Base-by-base conservation (phyloP, 805 yeast species). In the Wickerhamomyces alni region DNA sequence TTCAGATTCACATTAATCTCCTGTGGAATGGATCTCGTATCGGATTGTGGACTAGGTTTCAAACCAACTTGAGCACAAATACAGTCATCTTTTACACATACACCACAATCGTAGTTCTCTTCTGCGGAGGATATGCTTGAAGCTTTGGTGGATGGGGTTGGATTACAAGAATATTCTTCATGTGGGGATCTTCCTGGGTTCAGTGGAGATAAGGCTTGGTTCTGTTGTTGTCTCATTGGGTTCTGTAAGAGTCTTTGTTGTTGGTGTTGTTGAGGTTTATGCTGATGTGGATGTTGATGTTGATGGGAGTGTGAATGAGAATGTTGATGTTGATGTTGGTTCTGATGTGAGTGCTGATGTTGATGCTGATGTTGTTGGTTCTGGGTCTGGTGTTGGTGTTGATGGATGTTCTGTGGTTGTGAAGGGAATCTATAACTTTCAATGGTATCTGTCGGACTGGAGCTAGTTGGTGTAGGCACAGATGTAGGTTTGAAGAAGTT, bases 41-140 rank as follows among this genome's bases (percentile, higher is more conserved):
- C 24, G 51, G 54, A 42, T 22, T n/a, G 15, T 26, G 28, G 28
- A 13, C 28, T 33, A 33, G 57, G 47, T 44, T 50, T 56, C 21
- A 59, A 40, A 3, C 63, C 66, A 28, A 59, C 60, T 25, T 53
- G 54, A 6, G 72, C 87, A 57, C 89, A 82, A 12, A 82, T 57
- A 54, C 89, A 83, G 41, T 72, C 79, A 37, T 80, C 87, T 54
- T 80, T 80, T 31, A 66, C 57, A 55, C 89, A 82, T n/a, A 77
- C 75, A 3, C 80, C 82, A 57, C 89, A 82, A 40, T 66, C 69
- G 33, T 56, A 63, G 28, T 46, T 43, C 5, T 43, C 45, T 28
- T 54, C 60, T 27, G 40, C 47, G 17, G 54, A 45, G 2, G 50
- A 47, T 3, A 46, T 37, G 8, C 55, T 49, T 4, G 53, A 46